A percentile compares a stretch with the other conserved stretches of the same genome.
These are phyloP conservation scores for Aspergillus novoparasiticus DNA, from an alignment of 2,329 filamentous ascomycete genomes.

Conservation along the genomic window DNA sequence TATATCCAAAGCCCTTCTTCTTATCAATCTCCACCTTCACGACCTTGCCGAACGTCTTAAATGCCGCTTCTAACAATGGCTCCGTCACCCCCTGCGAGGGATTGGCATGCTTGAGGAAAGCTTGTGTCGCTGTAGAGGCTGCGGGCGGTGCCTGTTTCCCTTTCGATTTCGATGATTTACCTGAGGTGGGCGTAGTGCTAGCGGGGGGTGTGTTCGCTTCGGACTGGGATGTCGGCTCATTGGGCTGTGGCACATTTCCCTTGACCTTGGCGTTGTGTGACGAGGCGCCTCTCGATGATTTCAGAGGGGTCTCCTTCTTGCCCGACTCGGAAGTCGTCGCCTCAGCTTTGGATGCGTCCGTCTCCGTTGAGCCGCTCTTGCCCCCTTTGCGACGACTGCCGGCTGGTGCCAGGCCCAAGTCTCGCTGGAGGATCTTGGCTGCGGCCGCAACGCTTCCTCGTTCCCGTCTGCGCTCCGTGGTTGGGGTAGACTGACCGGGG, in stretches of 20 bases:
- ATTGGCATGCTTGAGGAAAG: slow-evolving; percentile 81
- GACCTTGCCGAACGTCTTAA: slow-evolving; percentile 73
- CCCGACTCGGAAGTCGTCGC: slow-evolving; percentile 17
- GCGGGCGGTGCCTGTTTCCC: slow-evolving; percentile 28
- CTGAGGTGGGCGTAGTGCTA: slow-evolving; percentile 19
- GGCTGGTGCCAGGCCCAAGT: slow-evolving; percentile 58
- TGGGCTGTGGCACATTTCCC: slow-evolving; percentile 24
- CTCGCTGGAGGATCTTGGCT: slow-evolving; percentile 63
- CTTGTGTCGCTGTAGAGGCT: slow-evolving; percentile 44
- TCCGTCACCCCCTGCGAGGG: slow-evolving; percentile 91
- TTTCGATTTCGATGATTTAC: slow-evolving; percentile 32
- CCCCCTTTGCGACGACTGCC: slow-evolving; percentile 45
- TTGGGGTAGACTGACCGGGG: slow-evolving; percentile 28
- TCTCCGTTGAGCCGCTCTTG: slow-evolving; percentile 31
- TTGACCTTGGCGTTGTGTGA: slow-evolving; percentile 20
- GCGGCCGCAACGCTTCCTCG: slow-evolving; percentile 56
- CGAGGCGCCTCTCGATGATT: slow-evolving; percentile 19
- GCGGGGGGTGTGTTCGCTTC: slow-evolving; percentile 19
- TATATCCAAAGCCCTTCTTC: slow-evolving; percentile 91
- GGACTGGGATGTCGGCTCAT: slow-evolving; percentile 23
- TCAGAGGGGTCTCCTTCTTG: slow-evolving; percentile 28
- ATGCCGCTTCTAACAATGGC: slow-evolving; percentile 70
- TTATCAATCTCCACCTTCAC: slow-evolving; percentile 88
- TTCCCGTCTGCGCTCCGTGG: slow-evolving; percentile 55
- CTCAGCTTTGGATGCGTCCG: slow-evolving; percentile 27